Evolutionary conservation across 495 filamentous ascomycete species (phyloP).

Genomic region (Penicillium steckii): DNA sequence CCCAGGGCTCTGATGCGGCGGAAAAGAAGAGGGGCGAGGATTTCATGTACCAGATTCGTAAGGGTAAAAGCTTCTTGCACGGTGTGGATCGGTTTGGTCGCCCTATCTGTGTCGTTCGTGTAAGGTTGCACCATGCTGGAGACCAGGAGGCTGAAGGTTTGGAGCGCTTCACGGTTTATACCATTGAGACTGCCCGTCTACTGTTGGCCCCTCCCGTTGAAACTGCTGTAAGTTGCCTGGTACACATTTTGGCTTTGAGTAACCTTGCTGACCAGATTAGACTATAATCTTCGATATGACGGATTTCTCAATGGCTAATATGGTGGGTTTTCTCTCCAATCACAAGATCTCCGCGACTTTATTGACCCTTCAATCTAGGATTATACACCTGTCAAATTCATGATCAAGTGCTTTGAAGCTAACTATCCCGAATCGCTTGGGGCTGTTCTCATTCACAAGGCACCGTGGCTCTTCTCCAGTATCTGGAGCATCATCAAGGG

Average conservation of each 20-base stretch:
- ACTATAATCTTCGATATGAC: conserved; percentile 96
- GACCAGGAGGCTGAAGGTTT: conserved; percentile 80
- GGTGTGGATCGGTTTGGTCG: conserved; percentile 81
- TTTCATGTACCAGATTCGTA: conserved; percentile 78
- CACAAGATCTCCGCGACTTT: conserved; percentile 5
- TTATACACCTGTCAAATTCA: conserved; percentile 94
- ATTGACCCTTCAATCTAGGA: conserved; percentile 52
- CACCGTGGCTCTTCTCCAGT: conserved; percentile 96
- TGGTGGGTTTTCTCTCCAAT: conserved; percentile 55
- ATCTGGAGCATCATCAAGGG: conserved; percentile 89
- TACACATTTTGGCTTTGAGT: background rate
- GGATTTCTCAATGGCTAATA: conserved; percentile 86
- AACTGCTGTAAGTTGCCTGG: conserved; percentile 72
- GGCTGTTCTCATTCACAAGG: conserved; percentile 91
- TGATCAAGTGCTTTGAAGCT: conserved; percentile 99
- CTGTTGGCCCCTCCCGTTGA: conserved; percentile 78
- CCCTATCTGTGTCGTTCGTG: conserved; percentile 85
- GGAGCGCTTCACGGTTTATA: conserved; percentile 88
- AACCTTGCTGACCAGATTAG: conserved; percentile 37
- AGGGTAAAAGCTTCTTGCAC: conserved; percentile 96
- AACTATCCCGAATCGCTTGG: conserved; percentile 96
- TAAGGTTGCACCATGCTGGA: conserved; percentile 72
- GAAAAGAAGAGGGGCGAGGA: conserved; percentile 71
- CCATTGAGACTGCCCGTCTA: conserved; percentile 89
- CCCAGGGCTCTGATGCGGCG: conserved; percentile 51